These are phyloP conservation scores for Termitomyces sp. DNA, from an alignment of 768 basidiomycete genomes.

Conservation along the genomic window DNA sequence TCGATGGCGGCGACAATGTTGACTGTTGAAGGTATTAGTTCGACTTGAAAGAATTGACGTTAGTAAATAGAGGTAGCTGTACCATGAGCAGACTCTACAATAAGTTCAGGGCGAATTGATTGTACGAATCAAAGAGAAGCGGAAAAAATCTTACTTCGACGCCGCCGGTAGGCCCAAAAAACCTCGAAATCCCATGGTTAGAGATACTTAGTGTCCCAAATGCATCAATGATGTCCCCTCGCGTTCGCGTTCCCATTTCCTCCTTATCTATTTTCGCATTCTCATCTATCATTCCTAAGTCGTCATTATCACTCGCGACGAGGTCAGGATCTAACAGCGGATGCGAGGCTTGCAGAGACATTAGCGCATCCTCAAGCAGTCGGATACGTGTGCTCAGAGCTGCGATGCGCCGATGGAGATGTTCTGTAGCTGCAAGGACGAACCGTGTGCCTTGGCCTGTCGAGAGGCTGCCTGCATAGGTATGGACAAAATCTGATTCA, in stretches of 20 bases:
- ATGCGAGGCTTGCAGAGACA: conserved; percentile 46
- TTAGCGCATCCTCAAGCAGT: conserved; percentile 48
- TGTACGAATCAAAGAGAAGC: not conserved
- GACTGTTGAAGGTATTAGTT: not conserved
- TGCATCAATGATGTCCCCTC: conserved; percentile 42
- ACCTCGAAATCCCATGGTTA: conserved; percentile 54
- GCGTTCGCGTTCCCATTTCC: conserved; percentile 5
- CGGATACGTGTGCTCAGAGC: conserved; percentile 49
- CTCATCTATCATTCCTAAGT: conserved; percentile 9
- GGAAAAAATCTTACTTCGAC: conserved; percentile 45
- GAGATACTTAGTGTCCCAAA: conserved; percentile 59
- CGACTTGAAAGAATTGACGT: not conserved
- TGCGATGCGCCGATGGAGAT: conserved; percentile 52
- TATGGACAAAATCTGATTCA: not conserved
- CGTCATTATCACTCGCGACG: conserved; percentile 28
- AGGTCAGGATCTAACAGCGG: conserved; percentile 55
- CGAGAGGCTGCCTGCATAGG: conserved; percentile 52
- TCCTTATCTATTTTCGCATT: not conserved
- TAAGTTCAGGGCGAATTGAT: not conserved
- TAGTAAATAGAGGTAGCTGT: not conserved
- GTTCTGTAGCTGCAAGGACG: conserved; percentile 61
- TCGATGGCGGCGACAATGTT: conserved; percentile 7
- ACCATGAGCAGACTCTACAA: conserved; percentile 19
- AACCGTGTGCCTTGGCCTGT: conserved; percentile 76
- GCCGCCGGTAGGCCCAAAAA: conserved; percentile 64